phyloP scores from a whole-genome alignment of 306 rosid species.

The Mimosa pudica region DNA sequence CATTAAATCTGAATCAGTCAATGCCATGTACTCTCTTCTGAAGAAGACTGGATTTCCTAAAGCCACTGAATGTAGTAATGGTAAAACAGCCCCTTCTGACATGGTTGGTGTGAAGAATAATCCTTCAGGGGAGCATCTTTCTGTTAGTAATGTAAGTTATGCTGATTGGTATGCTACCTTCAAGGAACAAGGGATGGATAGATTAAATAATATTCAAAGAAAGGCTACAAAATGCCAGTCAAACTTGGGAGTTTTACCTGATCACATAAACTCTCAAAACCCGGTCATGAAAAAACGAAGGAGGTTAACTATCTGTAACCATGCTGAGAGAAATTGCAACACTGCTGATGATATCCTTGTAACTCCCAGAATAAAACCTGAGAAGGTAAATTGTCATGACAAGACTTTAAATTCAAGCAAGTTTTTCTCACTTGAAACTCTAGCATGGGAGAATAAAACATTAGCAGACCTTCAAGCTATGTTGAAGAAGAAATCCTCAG shows the following conservation, averaged over 20 bases:
- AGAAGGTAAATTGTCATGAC: slow-evolving; percentile 28
- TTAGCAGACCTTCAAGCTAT: slow-evolving; percentile 26
- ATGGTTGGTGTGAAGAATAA: slow-evolving; percentile 21
- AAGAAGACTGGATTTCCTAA: slow-evolving; percentile 34
- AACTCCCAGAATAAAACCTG: slow-evolving; percentile 40
- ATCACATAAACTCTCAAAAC: slow-evolving; percentile 15
- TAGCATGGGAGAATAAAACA: slow-evolving; percentile 34
- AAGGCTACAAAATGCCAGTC: slow-evolving; percentile 32
- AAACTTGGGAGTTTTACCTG: slow-evolving; percentile 24
- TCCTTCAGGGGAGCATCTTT: slow-evolving; percentile 35
- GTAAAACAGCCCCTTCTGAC: slow-evolving; percentile 23
- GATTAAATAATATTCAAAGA: slow-evolving; percentile 2
- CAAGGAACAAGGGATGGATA: slow-evolving; percentile 12
- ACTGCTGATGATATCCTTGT: slow-evolving; percentile 23
- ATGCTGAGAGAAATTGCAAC: slow-evolving; percentile 34
- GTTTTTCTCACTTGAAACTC: slow-evolving; percentile 30
- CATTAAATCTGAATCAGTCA: slow-evolving; percentile 37
- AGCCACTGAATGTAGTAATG: slow-evolving; percentile 13
- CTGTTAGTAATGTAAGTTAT: slow-evolving; percentile 16
- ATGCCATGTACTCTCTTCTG: slow-evolving; percentile 28
- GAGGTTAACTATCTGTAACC: slow-evolving; percentile 33
- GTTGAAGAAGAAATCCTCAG: slow-evolving; percentile 38
- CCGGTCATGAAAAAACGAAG: slow-evolving; percentile 37
- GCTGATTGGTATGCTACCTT: slow-evolving; percentile 17
- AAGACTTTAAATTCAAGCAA: slow-evolving; percentile 30